A percentile compares a stretch with the other conserved stretches of the same genome.
These are phyloP conservation scores for Linum usitatissimum DNA, from an alignment of 345 rosid genomes.

Conservation along the genomic window DNA sequence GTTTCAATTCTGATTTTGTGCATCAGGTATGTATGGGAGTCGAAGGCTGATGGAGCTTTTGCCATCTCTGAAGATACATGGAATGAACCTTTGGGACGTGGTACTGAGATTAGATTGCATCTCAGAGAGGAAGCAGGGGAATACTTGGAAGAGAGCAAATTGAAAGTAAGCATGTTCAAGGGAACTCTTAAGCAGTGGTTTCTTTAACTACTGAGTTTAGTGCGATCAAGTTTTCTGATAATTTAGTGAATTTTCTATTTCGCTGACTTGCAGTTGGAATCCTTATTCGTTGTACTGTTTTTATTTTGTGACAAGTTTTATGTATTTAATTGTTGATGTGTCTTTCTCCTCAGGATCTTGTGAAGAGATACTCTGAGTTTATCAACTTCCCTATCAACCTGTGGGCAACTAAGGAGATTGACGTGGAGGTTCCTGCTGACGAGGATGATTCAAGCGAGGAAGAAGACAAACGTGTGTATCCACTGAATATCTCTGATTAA, in stretches of 20 bases:
- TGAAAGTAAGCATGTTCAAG: slow-evolving; percentile 42
- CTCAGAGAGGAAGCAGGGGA: slow-evolving; percentile 96
- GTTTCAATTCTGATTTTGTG: not conserved
- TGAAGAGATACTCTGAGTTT: slow-evolving; percentile 93
- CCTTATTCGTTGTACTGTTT: too few relatives aligned
- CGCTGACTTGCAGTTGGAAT: too few relatives aligned
- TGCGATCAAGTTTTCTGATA: not conserved
- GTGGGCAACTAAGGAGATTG: slow-evolving; percentile 95
- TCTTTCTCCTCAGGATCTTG: slow-evolving; percentile 55
- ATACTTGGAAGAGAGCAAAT: slow-evolving; percentile 82
- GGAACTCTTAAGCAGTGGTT: too few relatives aligned
- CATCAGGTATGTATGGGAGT: slow-evolving; percentile 89
- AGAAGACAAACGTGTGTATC: slow-evolving; percentile 53
- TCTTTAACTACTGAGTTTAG: not conserved
- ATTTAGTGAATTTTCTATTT: not conserved
- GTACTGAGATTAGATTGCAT: slow-evolving; percentile 92
- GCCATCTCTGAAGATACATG: slow-evolving; percentile 96
- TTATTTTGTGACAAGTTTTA: not conserved
- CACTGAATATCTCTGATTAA: not conserved
- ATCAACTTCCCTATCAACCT: slow-evolving; percentile 86
- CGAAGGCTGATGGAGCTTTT: slow-evolving; percentile 97
- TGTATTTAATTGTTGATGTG: not conserved
- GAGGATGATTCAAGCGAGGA: slow-evolving; percentile 80
- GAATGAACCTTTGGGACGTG: slow-evolving; percentile 95
- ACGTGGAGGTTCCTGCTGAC: slow-evolving; percentile 77